Evolutionary conservation across 495 filamentous ascomycete species (phyloP), one percentile per base, ranked within the genome.

Genomic region (Lasiosphaeris hirsuta): DNA sequence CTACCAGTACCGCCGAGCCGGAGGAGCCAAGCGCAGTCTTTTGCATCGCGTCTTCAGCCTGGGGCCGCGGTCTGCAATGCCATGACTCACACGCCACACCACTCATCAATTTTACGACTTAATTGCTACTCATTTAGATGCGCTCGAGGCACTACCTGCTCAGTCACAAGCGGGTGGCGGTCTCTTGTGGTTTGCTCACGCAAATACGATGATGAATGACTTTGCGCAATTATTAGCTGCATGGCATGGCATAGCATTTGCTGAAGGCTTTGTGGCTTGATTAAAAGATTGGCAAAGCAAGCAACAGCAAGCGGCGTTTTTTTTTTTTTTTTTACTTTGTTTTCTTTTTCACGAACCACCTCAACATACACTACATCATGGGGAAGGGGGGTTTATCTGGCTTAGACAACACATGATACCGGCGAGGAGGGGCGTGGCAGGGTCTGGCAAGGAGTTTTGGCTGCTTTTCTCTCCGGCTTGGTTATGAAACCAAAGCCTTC

Each of bases 41-140:
- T 64, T 81, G 7, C 67, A 79, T 35, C 66, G 77, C 17, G 76
- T 81, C 4, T 72, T 80, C 30, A 69, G 63, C 35, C 23, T 64
- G 35, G 63, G 57, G 13, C 58, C 65, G 23, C 34, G 54, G 41
- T 59, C 59, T 7, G 30, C 23, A 30, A 30, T 60, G 50, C 42
- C 36, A 2, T 53, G 40, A 53, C 7, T 33, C 14, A 34, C 7
- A 35, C 35, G 37, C n/a, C 10, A 18, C 33, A 23, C 19, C 9
- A 10, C 51, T 37, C 15, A 51, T n/a, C 44, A 35, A 54, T 37
- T 13, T 46, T 42, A 45, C 38, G 34, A 37, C 43, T 52, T 39
- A 14, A 14, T 53, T 57, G 41, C 38, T 57, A 3, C 30, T 35
- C 13, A 18, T 46, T 56, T 54, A 38, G 37, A 13, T 18, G 15